Conservation (phyloP, 2,329 filamentous ascomycete species). For the Xenosphaeropsis pyriputrescens region DNA sequence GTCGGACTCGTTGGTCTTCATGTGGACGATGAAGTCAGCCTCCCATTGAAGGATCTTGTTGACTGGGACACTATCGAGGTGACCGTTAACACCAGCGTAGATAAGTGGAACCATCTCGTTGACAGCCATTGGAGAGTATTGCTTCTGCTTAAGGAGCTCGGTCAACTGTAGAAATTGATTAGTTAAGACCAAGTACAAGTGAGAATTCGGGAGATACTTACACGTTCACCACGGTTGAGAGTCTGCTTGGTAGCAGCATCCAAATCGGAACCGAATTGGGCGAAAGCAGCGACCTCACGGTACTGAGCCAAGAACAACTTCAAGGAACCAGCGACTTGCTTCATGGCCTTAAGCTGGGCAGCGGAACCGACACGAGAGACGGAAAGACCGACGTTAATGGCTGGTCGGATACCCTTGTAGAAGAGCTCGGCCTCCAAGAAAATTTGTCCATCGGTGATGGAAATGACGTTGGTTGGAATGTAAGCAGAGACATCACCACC, state of each 20-base stretch:
- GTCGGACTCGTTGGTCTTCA: constrained; percentile 80
- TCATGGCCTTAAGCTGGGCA: constrained; percentile 99
- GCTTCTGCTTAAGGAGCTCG: constrained; percentile 99
- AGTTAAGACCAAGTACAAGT: neutral
- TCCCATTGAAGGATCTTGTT: constrained; percentile 89
- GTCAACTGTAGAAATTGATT: constrained; percentile 42
- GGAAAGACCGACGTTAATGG: constrained; percentile 99
- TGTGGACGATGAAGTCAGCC: constrained; percentile 81
- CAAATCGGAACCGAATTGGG: constrained; percentile 99
- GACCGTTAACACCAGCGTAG: constrained; percentile 97
- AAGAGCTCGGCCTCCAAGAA: constrained; percentile 99
- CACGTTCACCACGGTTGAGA: constrained; percentile 92
- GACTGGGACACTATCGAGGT: constrained; percentile 80
- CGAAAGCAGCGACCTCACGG: constrained; percentile 99
- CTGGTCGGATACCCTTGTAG: constrained; percentile 99
- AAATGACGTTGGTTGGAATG: constrained; percentile 99
- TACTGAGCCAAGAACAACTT: constrained; percentile 99
- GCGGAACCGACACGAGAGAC: constrained; percentile 99
- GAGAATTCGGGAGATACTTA: constrained; percentile 30
- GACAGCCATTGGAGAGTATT: constrained; percentile 96
- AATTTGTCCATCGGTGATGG: constrained; percentile 98
- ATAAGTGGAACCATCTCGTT: constrained; percentile 99
- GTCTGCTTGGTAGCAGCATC: constrained; percentile 99
- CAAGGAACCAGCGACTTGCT: constrained; percentile 98
- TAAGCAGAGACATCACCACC: constrained; percentile 99